Percentiles rank a stretch among this genome's conserved stretches.
Evolutionary conservation across 1,284 basidiomycete species (phyloP).

Genomic region (Kalmanozyma brasiliensis): DNA sequence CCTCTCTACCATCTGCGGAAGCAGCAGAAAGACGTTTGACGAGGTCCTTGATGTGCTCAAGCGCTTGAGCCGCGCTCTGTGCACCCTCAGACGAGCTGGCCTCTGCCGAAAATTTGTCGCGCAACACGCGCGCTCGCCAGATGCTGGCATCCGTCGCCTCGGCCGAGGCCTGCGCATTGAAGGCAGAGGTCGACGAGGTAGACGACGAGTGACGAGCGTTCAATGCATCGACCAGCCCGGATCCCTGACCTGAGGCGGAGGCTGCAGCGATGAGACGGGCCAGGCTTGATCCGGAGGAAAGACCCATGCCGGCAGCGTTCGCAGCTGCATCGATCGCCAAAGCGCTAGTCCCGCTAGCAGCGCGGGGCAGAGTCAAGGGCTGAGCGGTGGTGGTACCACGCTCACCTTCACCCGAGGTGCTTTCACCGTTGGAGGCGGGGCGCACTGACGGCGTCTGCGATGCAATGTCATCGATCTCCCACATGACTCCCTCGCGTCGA

Average conservation of each 20-base stretch:
- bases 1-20: slow-evolving; percentile 68
- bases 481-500: slow-evolving; percentile 63
- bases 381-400: slow-evolving; percentile 15
- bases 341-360: slow-evolving; percentile 5
- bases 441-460: slow-evolving; percentile 70
- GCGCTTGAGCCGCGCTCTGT: slow-evolving; percentile 51
- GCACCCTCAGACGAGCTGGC: slow-evolving; percentile 48
- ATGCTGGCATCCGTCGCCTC: slow-evolving; percentile 60
- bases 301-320: slow-evolving; percentile 13
- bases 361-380: slow-evolving; percentile 24
- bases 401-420: slow-evolving; percentile 74
- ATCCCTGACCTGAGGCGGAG: slow-evolving; percentile 19
- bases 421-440: slow-evolving; percentile 80
- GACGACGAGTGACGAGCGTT: slow-evolving; percentile 23
- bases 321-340: slow-evolving; percentile 10
- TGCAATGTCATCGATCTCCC: slow-evolving; percentile 64
- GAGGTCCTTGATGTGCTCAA: slow-evolving; percentile 54
- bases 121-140: slow-evolving; percentile 59
- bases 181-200: slow-evolving; percentile 15
- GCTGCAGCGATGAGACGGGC: slow-evolving; percentile 43
- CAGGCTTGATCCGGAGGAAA: slow-evolving; percentile 28
- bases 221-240: slow-evolving; percentile 16
- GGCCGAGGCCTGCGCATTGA: slow-evolving; percentile 31
- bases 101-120: slow-evolving; percentile 51
- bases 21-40: slow-evolving; percentile 65